Conservation (phyloP, 1,139 yeast genomes). For the Yarrowia galli region DNA sequence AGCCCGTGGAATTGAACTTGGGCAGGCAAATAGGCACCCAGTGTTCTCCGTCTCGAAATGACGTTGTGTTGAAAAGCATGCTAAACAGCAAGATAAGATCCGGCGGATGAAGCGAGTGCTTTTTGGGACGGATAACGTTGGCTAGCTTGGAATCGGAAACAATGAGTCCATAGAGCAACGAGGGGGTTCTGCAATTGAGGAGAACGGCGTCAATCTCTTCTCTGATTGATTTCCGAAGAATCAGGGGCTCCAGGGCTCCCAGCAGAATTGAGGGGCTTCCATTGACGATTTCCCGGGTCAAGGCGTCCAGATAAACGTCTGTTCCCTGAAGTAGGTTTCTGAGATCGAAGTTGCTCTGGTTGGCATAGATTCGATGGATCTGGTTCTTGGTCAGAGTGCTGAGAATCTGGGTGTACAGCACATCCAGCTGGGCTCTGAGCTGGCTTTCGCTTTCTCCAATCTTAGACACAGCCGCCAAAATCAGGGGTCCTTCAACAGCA, state of each 20-base stretch:
- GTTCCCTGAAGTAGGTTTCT: constrained; percentile 74
- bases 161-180: constrained; percentile 67
- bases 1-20: constrained; percentile 86
- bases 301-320: constrained; percentile 66
- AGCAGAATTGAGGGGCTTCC: constrained; percentile 65
- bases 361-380: constrained; percentile 69
- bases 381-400: constrained; percentile 81
- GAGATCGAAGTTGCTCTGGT: constrained; percentile 81
- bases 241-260: constrained; percentile 67
- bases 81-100: constrained; percentile 71
- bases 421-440: constrained; percentile 69
- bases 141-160: constrained; percentile 64
- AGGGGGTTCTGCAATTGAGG: constrained; percentile 54
- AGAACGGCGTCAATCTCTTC: constrained; percentile 56
- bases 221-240: constrained; percentile 58
- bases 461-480: constrained; percentile 75
- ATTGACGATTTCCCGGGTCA: constrained; percentile 62
- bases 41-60: constrained; percentile 64
- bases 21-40: constrained; percentile 97
- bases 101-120: constrained; percentile 72
- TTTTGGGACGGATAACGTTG: constrained; percentile 66
- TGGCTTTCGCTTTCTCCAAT: constrained; percentile 62
- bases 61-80: constrained; percentile 62
- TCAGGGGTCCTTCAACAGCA: constrained; percentile 69
- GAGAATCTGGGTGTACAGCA: constrained; percentile 79